Evolutionary conservation across 345 rosid species (phyloP), one percentile per base, ranked within the genome.

Genomic region (Firmiana major): DNA sequence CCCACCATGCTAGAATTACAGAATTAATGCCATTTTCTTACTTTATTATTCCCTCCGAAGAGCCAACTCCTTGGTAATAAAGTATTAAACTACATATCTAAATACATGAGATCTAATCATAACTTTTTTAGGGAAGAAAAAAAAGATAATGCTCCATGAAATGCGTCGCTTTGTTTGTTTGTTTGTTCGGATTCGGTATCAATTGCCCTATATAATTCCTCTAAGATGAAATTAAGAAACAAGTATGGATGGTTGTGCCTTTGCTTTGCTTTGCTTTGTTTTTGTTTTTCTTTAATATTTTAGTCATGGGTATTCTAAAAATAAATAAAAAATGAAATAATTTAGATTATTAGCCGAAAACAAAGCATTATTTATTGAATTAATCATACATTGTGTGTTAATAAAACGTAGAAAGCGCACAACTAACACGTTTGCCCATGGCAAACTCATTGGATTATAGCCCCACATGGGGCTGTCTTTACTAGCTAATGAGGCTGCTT

Each of bases 1-100:
- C 72, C 65, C 75, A 67, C 74, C 40, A 53, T 42, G 24, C 16
- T 63, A 21, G 17, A 6, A 69, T 73, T 43, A n/a, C 42, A 77
- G 78, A 59, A n/a, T 48, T 31, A 51, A 59, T 73, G 59, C 78
- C 11, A 49, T 75, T 19, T n/a, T 69, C 65, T 77, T 77, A 73
- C 54, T 78, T 68, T 78, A 40, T 38, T 65, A 36, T 46, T 48
- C 45, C 53, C 34, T 53, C 51, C 76, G 3, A 63, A 49, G 43
- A 26, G 3, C 42, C 34, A 31, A 3, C 34, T 62, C 42, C 48
- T 69, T 16, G 42, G 74, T 48, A 48, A 69, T 16, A 26, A 15
- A 70, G 1, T 16, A 31, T 49, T 34, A 63, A 63, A 34, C 11
- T 63, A 0, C 3, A 31, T 31, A 63, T 7, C 15, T 31, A 13